phyloP scores from a whole-genome alignment of 2,329 filamentous ascomycete species.

The Arthroderma sp. region DNA sequence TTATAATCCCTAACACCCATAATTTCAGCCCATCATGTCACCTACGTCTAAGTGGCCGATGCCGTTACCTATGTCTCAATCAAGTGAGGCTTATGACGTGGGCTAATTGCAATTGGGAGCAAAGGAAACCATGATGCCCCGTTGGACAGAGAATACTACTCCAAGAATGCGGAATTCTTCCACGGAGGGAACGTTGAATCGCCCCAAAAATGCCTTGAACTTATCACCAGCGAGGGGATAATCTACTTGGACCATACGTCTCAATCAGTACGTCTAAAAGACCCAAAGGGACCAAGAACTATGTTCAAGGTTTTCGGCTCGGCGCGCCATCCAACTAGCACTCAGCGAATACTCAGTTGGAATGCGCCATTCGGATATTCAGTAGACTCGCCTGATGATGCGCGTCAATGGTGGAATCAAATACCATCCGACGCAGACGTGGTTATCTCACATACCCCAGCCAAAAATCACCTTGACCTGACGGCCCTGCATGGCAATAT shows the following conservation, averaged over 20 bases:
- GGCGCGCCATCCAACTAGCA: slow-evolving; percentile 39
- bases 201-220: slow-evolving; percentile 32
- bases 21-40: not conserved
- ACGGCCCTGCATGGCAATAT: slow-evolving; percentile 21
- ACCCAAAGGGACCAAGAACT: slow-evolving; percentile 36
- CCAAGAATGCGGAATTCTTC: slow-evolving; percentile 30
- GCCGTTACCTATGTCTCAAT: not conserved
- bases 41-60: not conserved
- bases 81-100: not conserved
- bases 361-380: slow-evolving; percentile 38
- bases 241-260: slow-evolving; percentile 43
- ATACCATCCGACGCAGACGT: slow-evolving; percentile 43
- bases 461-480: slow-evolving; percentile 39
- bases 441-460: slow-evolving; percentile 47
- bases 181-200: slow-evolving; percentile 38
- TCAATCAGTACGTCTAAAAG: slow-evolving; percentile 34
- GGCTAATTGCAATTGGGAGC: not conserved
- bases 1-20: not conserved
- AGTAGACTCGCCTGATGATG: slow-evolving; percentile 23
- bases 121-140: slow-evolving; percentile 49
- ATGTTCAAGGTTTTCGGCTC: slow-evolving; percentile 47
- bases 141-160: slow-evolving; percentile 40
- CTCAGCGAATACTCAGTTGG: slow-evolving; percentile 35
- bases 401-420: slow-evolving; percentile 36
- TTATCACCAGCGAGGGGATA: slow-evolving; percentile 30